These are phyloP conservation scores for Rhodotorula sp. DNA, from an alignment of 1,284 basidiomycete genomes.

Conservation along the genomic window DNA sequence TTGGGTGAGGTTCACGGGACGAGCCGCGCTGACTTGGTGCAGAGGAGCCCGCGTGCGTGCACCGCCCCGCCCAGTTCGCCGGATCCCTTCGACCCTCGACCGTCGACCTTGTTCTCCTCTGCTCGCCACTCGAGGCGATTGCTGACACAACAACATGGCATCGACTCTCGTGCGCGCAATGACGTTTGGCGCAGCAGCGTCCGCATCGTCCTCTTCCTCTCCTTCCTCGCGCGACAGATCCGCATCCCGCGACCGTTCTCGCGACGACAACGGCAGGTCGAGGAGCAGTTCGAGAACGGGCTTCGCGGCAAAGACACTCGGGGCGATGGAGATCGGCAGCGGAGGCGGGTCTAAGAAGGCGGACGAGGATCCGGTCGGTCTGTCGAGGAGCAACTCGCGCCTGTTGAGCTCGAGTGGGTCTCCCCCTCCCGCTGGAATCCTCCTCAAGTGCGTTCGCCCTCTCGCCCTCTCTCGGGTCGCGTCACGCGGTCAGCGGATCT, in stretches of 20 bases:
- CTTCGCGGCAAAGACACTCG: neutral
- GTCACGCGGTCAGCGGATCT: neutral
- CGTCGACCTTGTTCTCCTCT: neutral
- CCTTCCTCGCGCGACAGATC: neutral
- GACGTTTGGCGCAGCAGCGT: constrained; percentile 23
- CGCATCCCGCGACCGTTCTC: neutral
- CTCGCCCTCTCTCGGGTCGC: neutral
- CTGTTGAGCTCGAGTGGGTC: neutral
- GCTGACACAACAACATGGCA: no score
- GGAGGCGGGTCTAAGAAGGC: neutral
- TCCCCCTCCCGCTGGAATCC: constrained; percentile 12
- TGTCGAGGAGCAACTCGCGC: constrained; percentile 15
- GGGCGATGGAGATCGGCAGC: neutral
- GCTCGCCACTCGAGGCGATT: neutral
- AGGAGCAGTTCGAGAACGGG: constrained; percentile 1
- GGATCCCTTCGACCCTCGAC: constrained; percentile 30
- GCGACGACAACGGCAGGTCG: neutral
- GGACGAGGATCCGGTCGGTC: neutral
- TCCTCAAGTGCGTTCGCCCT: constrained; percentile 29
- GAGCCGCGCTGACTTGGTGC: no score
- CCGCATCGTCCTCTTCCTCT: neutral
- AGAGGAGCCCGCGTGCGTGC: no score
- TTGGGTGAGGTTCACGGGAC: no score
- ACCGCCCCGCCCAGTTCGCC: no score
- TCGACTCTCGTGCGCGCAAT: constrained; percentile 35